Base-by-base conservation (phyloP, 2,329 filamentous ascomycete genomes). In the Cyphellophora europaea region DNA sequence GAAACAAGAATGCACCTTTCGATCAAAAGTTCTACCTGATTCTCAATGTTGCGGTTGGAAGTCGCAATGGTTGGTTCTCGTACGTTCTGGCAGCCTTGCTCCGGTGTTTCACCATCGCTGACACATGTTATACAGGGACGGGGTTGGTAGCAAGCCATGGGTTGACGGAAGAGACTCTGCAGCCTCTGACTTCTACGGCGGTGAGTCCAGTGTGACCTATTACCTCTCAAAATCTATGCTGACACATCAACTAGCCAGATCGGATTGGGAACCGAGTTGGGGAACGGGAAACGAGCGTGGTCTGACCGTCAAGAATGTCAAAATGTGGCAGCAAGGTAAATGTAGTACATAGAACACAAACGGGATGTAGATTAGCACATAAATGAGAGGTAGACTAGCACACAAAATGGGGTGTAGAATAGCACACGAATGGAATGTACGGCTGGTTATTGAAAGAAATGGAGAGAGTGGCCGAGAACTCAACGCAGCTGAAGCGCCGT, bases 21-120 rank as follows among this genome's bases (percentile, higher is more conserved):
- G 68, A 72, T 47, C 61, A 70, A 45, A 47, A 55, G 1, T 72
- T 72, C 44, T 70, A 66, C 42, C 54, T 72, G 11, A 64, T 71
- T 21, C 49, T 72, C 16, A 69, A 69, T 43, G 66, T 72, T 1
- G 68, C 67, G 1, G 65, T 71, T 19, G 69, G 69, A 2, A 53
- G 57, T 25, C 63, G 52, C 5, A 69, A 66, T 36, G 67, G 67
- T 11, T 71, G 61, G 55, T 72, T 71, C 47, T 5, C 11, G 28
- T 31, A 36, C 34, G 34, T 31, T 32, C 28, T 36, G 34, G 34
- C 28, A 19, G 16, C 23, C 10, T 27, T 35, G 19, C 32, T 35
- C 40, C 44, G 61, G 30, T 62, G 58, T 39, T 46, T 59, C 11
- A 54, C 53, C 8, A 62, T 64, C 42, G 47, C 49, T n/a, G 33